Conservation (phyloP, 208 protist genomes). For the Strigomonas oncopelti region DNA sequence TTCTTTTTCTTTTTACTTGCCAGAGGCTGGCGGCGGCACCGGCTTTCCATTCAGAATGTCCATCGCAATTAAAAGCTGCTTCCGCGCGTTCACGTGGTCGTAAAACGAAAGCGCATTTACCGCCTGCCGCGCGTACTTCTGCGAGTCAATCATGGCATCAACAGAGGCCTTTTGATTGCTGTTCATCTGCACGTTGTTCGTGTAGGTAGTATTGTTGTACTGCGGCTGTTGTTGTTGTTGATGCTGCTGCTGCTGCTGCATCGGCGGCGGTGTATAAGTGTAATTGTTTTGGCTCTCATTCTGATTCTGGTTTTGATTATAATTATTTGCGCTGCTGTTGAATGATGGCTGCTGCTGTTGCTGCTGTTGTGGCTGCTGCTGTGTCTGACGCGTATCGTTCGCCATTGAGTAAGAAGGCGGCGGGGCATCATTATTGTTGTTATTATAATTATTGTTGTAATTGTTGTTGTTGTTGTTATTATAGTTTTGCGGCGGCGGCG, state of each 20-base stretch:
- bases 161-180: slow-evolving; percentile 35
- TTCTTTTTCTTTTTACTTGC: slow-evolving; percentile 7
- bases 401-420: not conserved
- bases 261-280: not conserved
- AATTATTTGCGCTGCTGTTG: not conserved
- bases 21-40: not conserved
- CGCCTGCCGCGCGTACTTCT: slow-evolving; percentile 66
- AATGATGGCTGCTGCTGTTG: slow-evolving; percentile 8
- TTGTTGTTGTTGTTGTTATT: not conserved
- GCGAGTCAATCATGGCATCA: slow-evolving; percentile 77
- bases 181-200: too few species aligned
- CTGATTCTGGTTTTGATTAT: not conserved
- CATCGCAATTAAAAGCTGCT: slow-evolving; percentile 52
- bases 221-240: slow-evolving; percentile 17
- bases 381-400: not conserved
- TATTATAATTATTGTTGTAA: not conserved
- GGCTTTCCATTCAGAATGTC: slow-evolving; percentile 30
- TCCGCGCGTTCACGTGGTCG: slow-evolving; percentile 50
- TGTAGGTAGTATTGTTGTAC: too few species aligned
- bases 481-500: not conserved
- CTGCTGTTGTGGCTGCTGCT: not conserved
- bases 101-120: slow-evolving; percentile 82
- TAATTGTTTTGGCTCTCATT: not conserved
- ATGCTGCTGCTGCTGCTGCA: slow-evolving; percentile 5
- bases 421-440: slow-evolving; percentile 1